Evolutionary conservation across 176 grass and related monocot species (phyloP).

Genomic region (Microstegium vimineum): DNA sequence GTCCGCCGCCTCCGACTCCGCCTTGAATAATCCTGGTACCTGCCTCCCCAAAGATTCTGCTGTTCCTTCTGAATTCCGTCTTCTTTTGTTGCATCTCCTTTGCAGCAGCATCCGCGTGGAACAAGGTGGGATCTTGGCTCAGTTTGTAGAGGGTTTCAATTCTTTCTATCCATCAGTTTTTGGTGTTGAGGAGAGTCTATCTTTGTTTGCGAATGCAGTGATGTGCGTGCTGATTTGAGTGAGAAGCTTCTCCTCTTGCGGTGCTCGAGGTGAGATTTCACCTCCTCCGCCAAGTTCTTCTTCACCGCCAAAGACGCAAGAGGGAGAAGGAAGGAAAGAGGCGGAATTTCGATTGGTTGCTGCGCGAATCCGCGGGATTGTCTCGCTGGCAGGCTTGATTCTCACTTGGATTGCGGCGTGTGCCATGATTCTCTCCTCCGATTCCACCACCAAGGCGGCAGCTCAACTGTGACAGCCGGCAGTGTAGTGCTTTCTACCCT

Average conservation of each 20-base stretch:
- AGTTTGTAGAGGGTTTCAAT: neutral
- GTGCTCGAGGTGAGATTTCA: conserved; percentile 23
- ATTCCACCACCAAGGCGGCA: neutral
- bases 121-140: conserved; percentile 32
- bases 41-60: neutral
- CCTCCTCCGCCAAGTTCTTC: conserved; percentile 5
- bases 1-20: neutral
- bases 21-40: neutral
- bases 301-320: neutral
- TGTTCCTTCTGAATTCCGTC: neutral
- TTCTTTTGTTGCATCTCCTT: neutral
- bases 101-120: neutral
- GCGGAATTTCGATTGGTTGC: conserved; percentile 1
- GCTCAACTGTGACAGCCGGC: neutral
- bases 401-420: neutral
- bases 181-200: neutral
- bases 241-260: neutral
- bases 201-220: conserved; percentile 8
- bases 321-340: neutral
- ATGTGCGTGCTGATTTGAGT: conserved; percentile 13
- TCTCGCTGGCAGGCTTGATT: too few relatives aligned
- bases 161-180: neutral
- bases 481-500: neutral
- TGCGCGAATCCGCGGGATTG: conserved; percentile 20
- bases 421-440: neutral